Evolutionary conservation across 75 land plant species (phyloP).

Genomic region (Adiantum capillusveneris): DNA sequence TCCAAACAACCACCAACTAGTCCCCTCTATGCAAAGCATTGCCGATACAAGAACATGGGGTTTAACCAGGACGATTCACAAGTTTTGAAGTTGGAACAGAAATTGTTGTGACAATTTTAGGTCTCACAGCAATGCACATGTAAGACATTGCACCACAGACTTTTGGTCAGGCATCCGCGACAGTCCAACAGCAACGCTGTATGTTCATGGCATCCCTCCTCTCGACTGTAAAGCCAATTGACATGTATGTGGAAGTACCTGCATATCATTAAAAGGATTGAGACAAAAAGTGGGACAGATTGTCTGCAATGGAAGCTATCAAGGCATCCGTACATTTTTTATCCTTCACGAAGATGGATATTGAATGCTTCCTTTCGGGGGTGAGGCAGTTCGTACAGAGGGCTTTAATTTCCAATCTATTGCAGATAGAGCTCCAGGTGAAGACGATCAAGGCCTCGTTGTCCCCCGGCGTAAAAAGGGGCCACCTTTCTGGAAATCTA

Average conservation of each 20-base stretch:
- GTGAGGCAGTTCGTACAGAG: slow-evolving; percentile 51
- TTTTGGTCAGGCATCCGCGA: not conserved
- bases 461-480: too few relatives aligned
- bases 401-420: not conserved
- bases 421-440: too few relatives aligned
- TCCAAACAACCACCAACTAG: too few relatives aligned
- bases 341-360: slow-evolving; percentile 70
- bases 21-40: slow-evolving; percentile 55
- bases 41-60: too few relatives aligned
- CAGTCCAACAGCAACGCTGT: slow-evolving; percentile 14
- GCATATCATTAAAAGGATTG: slow-evolving; percentile 64
- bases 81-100: slow-evolving; percentile 86
- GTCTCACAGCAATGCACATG: slow-evolving; percentile 72
- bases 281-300: slow-evolving; percentile 74
- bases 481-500: not conserved
- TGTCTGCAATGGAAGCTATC: slow-evolving; percentile 62
- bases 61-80: slow-evolving; percentile 91
- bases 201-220: slow-evolving; percentile 64
- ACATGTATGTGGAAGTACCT: slow-evolving; percentile 71
- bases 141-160: slow-evolving; percentile 48
- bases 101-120: slow-evolving; percentile 81
- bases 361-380: slow-evolving; percentile 88
- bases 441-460: too few relatives aligned
- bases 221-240: slow-evolving; percentile 71
- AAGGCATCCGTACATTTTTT: slow-evolving; percentile 75